phyloP scores from a whole-genome alignment of 2,329 filamentous ascomycete species.

The Aspergillus ibericus region DNA sequence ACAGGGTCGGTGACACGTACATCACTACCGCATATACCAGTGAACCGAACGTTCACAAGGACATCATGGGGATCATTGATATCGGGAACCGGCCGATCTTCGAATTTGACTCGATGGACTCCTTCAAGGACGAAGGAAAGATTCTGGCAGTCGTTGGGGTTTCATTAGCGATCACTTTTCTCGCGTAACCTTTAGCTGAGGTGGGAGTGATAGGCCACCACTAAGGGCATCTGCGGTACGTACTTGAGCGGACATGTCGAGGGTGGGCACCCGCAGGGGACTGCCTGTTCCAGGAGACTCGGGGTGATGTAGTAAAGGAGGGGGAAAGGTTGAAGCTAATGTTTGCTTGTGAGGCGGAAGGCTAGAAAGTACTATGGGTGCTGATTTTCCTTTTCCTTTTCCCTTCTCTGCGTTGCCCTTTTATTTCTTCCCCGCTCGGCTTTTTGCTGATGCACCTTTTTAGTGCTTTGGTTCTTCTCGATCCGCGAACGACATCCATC shows the following conservation, averaged over 20 bases:
- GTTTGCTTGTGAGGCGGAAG: background rate
- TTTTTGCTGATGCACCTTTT: background rate
- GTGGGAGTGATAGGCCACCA: background rate
- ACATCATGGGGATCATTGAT: conserved; percentile 71
- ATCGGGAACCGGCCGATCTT: conserved; percentile 71
- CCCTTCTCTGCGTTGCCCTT: background rate
- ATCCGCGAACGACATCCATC: background rate
- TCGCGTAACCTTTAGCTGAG: background rate
- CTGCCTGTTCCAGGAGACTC: background rate
- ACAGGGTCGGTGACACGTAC: conserved; percentile 46
- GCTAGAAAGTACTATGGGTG: background rate
- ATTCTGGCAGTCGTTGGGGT: conserved; percentile 55
- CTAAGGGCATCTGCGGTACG: background rate
- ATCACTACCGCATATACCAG: conserved; percentile 85
- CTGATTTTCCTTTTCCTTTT: background rate
- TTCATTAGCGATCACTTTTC: background rate
- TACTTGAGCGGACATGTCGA: background rate
- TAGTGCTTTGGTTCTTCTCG: background rate
- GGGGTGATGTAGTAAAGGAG: background rate
- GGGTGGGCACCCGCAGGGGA: background rate
- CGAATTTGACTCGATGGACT: conserved; percentile 69
- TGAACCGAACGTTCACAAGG: conserved; percentile 78
- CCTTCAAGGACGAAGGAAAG: conserved; percentile 82
- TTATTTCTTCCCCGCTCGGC: background rate
- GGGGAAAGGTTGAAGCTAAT: too few species aligned